phyloP scores from a whole-genome alignment of 129 eudicot species.

The Heracleum sosnowskyi region DNA sequence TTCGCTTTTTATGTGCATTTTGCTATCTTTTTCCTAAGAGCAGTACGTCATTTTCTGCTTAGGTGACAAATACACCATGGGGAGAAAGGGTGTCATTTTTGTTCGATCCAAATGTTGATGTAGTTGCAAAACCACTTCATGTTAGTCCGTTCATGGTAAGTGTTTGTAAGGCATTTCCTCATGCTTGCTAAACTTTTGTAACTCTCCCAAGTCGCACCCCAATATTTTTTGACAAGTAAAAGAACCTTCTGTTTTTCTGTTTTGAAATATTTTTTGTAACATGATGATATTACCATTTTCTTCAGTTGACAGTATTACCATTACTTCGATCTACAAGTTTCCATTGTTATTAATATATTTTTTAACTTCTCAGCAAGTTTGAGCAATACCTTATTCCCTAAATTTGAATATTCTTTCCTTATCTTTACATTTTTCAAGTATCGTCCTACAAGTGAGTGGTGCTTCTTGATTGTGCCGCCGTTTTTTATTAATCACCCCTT shows the following conservation, averaged over 20 bases:
- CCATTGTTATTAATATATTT: background rate
- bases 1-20: background rate
- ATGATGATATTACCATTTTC: background rate
- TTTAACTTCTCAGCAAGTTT: background rate
- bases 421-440: background rate
- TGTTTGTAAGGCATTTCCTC: background rate
- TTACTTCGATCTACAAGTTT: background rate
- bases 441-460: background rate
- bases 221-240: background rate
- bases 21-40: constrained; percentile 4
- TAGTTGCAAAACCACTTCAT: constrained; percentile 86
- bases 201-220: background rate
- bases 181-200: constrained; percentile 1
- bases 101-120: constrained; percentile 65
- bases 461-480: background rate
- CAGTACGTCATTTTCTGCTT: constrained; percentile 8
- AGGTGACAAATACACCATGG: constrained; percentile 99
- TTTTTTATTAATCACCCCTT: background rate
- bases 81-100: constrained; percentile 84
- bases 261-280: too few species aligned
- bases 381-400: background rate
- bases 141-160: constrained; percentile 98
- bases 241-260: background rate
- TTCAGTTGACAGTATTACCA: background rate
- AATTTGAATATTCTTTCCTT: background rate